Evolutionary conservation across 73 alveolate species (phyloP).

Genomic region (Blepharisma japonicum): DNA sequence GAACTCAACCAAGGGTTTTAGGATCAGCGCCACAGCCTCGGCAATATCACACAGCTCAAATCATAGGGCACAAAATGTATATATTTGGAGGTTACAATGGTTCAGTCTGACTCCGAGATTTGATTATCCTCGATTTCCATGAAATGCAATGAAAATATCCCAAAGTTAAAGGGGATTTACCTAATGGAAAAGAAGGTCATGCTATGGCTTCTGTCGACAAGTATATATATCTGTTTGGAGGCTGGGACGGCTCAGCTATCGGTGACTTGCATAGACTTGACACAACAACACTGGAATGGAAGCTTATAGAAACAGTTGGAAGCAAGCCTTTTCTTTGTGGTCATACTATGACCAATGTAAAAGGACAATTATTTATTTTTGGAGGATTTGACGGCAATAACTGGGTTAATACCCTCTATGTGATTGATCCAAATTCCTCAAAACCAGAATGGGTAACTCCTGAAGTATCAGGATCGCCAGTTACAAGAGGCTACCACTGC

Average conservation of each 20-base stretch:
- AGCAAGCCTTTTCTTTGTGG: constrained; percentile 64
- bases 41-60: constrained; percentile 64
- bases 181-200: constrained; percentile 64
- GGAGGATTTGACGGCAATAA: constrained; percentile 54
- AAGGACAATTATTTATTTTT: constrained; percentile 54
- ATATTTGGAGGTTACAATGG: constrained; percentile 77
- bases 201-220: constrained; percentile 46
- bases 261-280: constrained; percentile 62
- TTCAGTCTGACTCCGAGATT: constrained; percentile 56
- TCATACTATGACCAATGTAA: constrained; percentile 55
- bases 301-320: constrained; percentile 40
- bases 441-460: not conserved
- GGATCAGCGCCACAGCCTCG: constrained; percentile 60
- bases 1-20: constrained; percentile 26
- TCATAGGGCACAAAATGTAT: constrained; percentile 56
- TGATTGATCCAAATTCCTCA: not conserved
- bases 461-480: constrained; percentile 5
- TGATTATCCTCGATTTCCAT: constrained; percentile 44
- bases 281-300: constrained; percentile 49
- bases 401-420: constrained; percentile 30
- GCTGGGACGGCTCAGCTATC: constrained; percentile 60
- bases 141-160: constrained; percentile 58
- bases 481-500: constrained; percentile 27
- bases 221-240: constrained; percentile 60
- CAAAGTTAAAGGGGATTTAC: constrained; percentile 44